phyloP scores from a whole-genome alignment of 164 flowering plant genomes.

The Chloranthus sessilifolius region DNA sequence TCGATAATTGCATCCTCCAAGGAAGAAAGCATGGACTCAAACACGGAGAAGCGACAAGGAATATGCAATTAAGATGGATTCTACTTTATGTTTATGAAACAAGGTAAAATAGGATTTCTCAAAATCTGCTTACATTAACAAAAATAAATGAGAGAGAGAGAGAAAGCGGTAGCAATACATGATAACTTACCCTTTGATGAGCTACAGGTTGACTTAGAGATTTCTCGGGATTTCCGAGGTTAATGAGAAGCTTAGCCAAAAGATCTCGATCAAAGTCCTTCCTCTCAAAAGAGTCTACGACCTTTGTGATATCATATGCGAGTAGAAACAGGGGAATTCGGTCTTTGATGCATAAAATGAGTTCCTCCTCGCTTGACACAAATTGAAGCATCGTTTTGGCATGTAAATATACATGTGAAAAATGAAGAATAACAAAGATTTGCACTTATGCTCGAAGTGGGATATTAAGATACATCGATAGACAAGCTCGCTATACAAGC shows the following conservation, averaged over 20 bases:
- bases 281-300: slow-evolving; percentile 77
- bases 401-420: too few relatives aligned
- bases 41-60: slow-evolving; percentile 17
- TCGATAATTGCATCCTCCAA: slow-evolving; percentile 75
- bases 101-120: too few relatives aligned
- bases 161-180: neutral
- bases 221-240: slow-evolving; percentile 43
- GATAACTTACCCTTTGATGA: slow-evolving; percentile 55
- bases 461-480: too few relatives aligned
- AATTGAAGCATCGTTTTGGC: too few relatives aligned
- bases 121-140: too few relatives aligned
- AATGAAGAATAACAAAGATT: too few relatives aligned
- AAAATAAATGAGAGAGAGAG: neutral
- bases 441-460: too few relatives aligned
- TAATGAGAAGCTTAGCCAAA: slow-evolving; percentile 61
- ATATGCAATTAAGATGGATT: too few relatives aligned
- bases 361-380: slow-evolving; percentile 71
- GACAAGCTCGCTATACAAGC: too few relatives aligned
- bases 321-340: slow-evolving; percentile 54
- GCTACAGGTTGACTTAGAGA: slow-evolving; percentile 39
- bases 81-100: too few relatives aligned
- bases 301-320: slow-evolving; percentile 72
- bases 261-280: slow-evolving; percentile 68
- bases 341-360: slow-evolving; percentile 60
- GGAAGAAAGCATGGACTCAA: slow-evolving; percentile 39